These are phyloP conservation scores for Quercus berberidifolia DNA, from an alignment of 306 rosid genomes.

Conservation along the genomic window DNA sequence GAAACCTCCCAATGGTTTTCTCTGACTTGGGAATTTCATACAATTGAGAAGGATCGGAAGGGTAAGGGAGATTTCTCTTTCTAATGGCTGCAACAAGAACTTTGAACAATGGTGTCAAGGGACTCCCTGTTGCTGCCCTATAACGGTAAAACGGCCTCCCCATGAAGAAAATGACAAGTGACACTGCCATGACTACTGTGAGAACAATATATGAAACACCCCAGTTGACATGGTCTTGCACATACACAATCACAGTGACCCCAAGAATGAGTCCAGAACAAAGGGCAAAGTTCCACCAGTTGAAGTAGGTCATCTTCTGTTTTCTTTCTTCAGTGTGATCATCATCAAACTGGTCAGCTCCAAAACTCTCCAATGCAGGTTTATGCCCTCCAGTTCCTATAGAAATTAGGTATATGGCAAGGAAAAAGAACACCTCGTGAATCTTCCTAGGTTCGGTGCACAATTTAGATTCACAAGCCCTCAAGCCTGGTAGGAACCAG, in stretches of 20 bases:
- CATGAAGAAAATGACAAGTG: constrained; percentile 55
- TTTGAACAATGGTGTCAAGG: constrained; percentile 85
- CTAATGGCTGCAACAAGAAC: constrained; percentile 77
- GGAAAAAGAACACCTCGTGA: constrained; percentile 72
- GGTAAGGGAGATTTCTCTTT: constrained; percentile 61
- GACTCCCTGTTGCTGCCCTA: constrained; percentile 70
- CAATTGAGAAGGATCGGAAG: constrained; percentile 50
- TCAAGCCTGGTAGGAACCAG: constrained; percentile 70
- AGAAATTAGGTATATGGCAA: constrained; percentile 72
- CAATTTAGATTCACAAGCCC: constrained; percentile 40
- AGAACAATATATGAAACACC: constrained; percentile 69
- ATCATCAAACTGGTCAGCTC: constrained; percentile 94
- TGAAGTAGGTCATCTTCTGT: constrained; percentile 91
- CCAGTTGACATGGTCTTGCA: constrained; percentile 79
- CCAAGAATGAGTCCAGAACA: constrained; percentile 78
- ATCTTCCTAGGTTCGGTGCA: constrained; percentile 60
- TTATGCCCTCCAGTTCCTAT: constrained; percentile 90
- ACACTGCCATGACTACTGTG: constrained; percentile 58
- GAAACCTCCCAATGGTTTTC: constrained; percentile 34
- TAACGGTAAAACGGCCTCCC: constrained; percentile 75
- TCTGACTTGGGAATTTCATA: constrained; percentile 51
- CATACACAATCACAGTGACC: constrained; percentile 76
- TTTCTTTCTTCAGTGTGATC: constrained; percentile 55
- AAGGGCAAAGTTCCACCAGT: constrained; percentile 90
- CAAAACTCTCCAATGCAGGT: constrained; percentile 88